Evolutionary conservation across 1,284 basidiomycete species (phyloP).

Genomic region (Ceratobasidium sp.): DNA sequence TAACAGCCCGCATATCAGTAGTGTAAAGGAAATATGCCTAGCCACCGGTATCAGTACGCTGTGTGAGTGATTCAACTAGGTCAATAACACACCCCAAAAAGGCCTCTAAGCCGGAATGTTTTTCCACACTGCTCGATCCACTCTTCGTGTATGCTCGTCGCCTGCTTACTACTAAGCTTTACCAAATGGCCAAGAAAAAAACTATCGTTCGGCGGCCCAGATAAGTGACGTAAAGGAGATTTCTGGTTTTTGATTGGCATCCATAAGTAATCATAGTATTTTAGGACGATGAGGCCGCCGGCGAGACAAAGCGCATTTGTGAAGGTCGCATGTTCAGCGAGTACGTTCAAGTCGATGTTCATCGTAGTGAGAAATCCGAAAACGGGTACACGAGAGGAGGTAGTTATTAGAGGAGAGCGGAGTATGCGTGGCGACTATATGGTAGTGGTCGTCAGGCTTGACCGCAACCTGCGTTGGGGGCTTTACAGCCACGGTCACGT

Average conservation of each 20-base stretch:
- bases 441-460: no score
- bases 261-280: slow-evolving; percentile 1
- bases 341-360: neutral
- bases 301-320: slow-evolving; percentile 6
- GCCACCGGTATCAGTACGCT: neutral
- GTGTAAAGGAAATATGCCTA: slow-evolving; percentile 34
- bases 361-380: no score
- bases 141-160: no score
- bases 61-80: neutral
- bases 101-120: no score
- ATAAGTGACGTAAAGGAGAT: slow-evolving; percentile 26
- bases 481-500: no score
- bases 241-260: slow-evolving; percentile 8
- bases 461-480: no score
- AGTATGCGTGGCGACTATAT: no score
- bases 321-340: neutral
- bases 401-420: no score
- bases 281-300: slow-evolving; percentile 21
- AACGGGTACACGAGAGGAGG: no score
- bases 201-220: slow-evolving; percentile 24
- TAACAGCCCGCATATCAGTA: slow-evolving; percentile 39
- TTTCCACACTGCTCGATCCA: no score
- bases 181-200: slow-evolving; percentile 41
- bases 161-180: slow-evolving; percentile 10
- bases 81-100: no score